Base-by-base conservation (phyloP, 768 basidiomycete genomes). In the Sistotremastrum niveocremeum region DNA sequence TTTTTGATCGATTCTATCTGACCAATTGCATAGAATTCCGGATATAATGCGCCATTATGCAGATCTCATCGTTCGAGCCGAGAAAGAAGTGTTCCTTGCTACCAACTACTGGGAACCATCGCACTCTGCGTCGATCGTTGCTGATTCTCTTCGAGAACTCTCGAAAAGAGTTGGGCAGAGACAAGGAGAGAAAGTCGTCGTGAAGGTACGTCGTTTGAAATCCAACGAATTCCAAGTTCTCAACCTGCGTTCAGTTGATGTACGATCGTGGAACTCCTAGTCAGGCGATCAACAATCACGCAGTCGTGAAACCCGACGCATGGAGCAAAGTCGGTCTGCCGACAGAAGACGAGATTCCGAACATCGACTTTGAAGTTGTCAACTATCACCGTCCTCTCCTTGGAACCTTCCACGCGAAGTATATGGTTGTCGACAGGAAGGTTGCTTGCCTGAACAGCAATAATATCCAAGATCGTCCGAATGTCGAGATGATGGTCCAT, bases 371-470 rank as follows among this genome's bases (percentile, higher is more conserved):
- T 41, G 71, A 82, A 55, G 72, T 81, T 34, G 62, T 81, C 51
- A 76, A 75, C 52, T 75, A 66, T 49, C 71, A 74, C 50, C 68
- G 57, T n/a, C 73, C 74, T 3, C 49, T 77, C 20, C 57, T 78
- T 3, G 79, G 80, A 8, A 84, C 81, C 0, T 84, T 82, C 59
- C 82, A 84, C 52, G 72, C 75, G 40, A 83, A 84, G 55, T 81
- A 74, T 54, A 65, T 82, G 62, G 64, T 84, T 38, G 74, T 82
- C 2, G 81, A 84, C 56, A 66, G 79, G n/a, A 75, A 73, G 52
- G 63, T 80, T 34, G 80, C 77, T 1, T 59, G 81, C 45, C 59
- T 84, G 45, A 77, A 78, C 57, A 73, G 70, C 42, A 81, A 81
- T 60, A 83, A 83, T 46, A 77, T 83, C 37, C 79, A 80, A 60